Conservation (phyloP, 768 basidiomycete genomes). For the Coprinopsis sp. region DNA sequence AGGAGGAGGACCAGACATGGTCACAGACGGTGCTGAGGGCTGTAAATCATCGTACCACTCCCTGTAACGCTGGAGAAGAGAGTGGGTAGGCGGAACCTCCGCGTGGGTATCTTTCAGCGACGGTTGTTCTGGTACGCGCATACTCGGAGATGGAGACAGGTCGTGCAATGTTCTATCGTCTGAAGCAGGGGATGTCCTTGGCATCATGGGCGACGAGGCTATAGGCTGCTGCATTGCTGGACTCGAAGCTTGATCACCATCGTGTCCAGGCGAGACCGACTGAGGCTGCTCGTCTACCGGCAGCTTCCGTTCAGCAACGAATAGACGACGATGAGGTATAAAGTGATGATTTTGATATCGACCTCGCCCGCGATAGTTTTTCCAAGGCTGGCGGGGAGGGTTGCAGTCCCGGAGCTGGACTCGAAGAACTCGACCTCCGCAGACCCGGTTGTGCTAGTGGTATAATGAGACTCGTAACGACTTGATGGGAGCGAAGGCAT, state of each 20-base stretch:
- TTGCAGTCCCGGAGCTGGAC: constrained; percentile 73
- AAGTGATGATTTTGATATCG: constrained; percentile 27
- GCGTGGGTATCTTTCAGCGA: neutral
- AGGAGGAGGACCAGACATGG: neutral
- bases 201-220: neutral
- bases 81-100: neutral
- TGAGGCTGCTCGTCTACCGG: no score
- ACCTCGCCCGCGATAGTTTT: constrained; percentile 41
- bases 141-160: neutral
- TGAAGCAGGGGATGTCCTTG: constrained; percentile 2
- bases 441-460: constrained; percentile 61
- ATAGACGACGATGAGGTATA: constrained; percentile 7
- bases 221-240: neutral
- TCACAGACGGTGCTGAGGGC: neutral
- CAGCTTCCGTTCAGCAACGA: no score
- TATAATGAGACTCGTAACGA: neutral
- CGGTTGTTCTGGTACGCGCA: neutral
- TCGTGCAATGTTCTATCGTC: constrained; percentile 7
- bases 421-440: constrained; percentile 67
- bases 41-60: constrained; percentile 12
- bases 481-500: constrained; percentile 2
- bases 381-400: constrained; percentile 48
- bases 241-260: neutral
- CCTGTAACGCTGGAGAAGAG: constrained; percentile 1
- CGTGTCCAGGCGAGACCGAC: no score